A percentile compares a stretch with the other conserved stretches of the same genome.
Conservation (phyloP, 2,329 filamentous ascomycete genomes). For the Claviceps quebecensis region DNA sequence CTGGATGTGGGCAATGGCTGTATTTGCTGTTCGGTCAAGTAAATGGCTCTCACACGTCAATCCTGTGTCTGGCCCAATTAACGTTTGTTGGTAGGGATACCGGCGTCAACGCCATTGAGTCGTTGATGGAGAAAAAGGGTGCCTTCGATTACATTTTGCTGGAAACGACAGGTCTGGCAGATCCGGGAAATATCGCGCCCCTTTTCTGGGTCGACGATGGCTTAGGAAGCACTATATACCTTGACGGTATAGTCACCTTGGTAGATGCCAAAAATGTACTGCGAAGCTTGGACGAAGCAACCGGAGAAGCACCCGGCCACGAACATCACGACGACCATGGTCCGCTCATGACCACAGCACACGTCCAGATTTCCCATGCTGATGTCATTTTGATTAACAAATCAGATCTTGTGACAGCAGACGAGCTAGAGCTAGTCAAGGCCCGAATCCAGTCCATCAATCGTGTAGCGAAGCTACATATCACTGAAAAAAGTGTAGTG, state of each 20-base stretch:
- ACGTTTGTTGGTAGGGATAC: slow-evolving; percentile 47
- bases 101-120: slow-evolving; percentile 89
- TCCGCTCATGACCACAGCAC: slow-evolving; percentile 74
- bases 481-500: slow-evolving; percentile 67
- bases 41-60: slow-evolving; percentile 10
- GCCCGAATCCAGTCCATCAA: slow-evolving; percentile 75
- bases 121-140: slow-evolving; percentile 84
- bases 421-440: slow-evolving; percentile 55
- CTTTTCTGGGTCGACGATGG: slow-evolving; percentile 98
- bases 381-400: slow-evolving; percentile 96
- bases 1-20: slow-evolving; percentile 93
- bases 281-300: slow-evolving; percentile 61
- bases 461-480: slow-evolving; percentile 68
- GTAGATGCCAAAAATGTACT: slow-evolving; percentile 92
- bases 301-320: slow-evolving; percentile 37
- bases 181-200: slow-evolving; percentile 89
- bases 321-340: slow-evolving; percentile 40
- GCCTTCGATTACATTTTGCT: slow-evolving; percentile 95
- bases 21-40: slow-evolving; percentile 96
- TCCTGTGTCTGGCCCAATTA: background rate
- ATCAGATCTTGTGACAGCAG: slow-evolving; percentile 60
- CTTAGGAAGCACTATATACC: slow-evolving; percentile 84
- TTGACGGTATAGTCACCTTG: slow-evolving; percentile 91
- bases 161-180: slow-evolving; percentile 88
- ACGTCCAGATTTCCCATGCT: slow-evolving; percentile 92